Base-by-base conservation (phyloP, 2,329 filamentous ascomycete genomes). In the Emergomyces pasteurianus region DNA sequence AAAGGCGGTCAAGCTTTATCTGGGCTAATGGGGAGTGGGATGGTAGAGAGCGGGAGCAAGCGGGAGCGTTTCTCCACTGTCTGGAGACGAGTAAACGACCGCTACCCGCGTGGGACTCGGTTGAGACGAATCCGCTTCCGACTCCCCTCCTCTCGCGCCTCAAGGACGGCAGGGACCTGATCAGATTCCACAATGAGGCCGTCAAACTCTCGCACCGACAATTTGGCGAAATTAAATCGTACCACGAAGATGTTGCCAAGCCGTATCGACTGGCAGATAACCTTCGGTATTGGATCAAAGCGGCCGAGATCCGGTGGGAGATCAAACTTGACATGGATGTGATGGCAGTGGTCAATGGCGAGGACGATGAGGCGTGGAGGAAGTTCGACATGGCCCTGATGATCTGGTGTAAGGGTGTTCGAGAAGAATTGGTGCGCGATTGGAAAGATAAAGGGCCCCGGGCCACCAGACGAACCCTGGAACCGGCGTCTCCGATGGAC, bases 221-320 rank as follows among this genome's bases (percentile, higher is more conserved):
- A 8, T 97, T 97, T 71, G 91, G 92, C 58, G 84, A 89, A 64
- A 96, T 99, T 70, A 90, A 90, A 61, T 83, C 83, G 10, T 96
- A 88, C 73, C 94, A 97, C 73, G 86, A 86, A n/a, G 91, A 99
- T 73, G 92, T 94, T 10, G 86, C 85, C 63, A 97, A 97, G 75
- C 94, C 94, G 0, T 99, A 99, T 73, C 87, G 94, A 56, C 87
- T 87, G 64, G 90, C 92, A 2, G 94, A 99, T 67, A 99, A 99
- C 72, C 80, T 99, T 63, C 85, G 91, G 47, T 99, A 88, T 79
- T 99, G 94, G 92, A 83, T 89, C 75, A 99, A 99, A 78, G 94
- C 92, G 1, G 91, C 92, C 8, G 92, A 99, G 76, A 80, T 97
- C 62, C 85, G 94, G 60, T 99, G 92, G 86, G 94, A 97, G 75